Percentiles rank a stretch among this genome's conserved stretches.
These are phyloP conservation scores for Sugiyamaella smithiae DNA, from an alignment of 805 yeast genomes.

Conservation along the genomic window DNA sequence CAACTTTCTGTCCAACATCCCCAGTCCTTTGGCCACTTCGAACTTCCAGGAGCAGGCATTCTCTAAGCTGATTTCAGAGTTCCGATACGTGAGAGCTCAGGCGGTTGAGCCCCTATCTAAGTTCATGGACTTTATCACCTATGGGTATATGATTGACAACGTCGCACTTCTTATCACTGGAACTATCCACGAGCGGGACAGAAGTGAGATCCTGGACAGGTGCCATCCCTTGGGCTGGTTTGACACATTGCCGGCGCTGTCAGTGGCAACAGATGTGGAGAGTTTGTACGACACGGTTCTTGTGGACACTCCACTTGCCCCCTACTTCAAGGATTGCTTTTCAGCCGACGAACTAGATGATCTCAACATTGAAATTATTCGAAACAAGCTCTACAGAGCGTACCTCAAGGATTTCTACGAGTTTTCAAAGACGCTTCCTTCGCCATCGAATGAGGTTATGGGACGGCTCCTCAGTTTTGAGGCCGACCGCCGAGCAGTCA, in stretches of 20 bases:
- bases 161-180: constrained; percentile 96
- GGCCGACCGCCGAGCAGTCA: constrained; percentile 92
- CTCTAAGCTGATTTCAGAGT: constrained; percentile 73
- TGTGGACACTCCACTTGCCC: constrained; percentile 96
- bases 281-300: constrained; percentile 89
- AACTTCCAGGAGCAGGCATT: constrained; percentile 79
- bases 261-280: constrained; percentile 93
- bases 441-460: constrained; percentile 85
- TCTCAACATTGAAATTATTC: constrained; percentile 88
- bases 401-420: constrained; percentile 82
- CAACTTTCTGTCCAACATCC: constrained; percentile 76
- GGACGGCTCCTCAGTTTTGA: constrained; percentile 74
- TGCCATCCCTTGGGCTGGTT: constrained; percentile 99
- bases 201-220: constrained; percentile 78
- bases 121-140: constrained; percentile 89
- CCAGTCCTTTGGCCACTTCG: constrained; percentile 80
- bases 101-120: constrained; percentile 74
- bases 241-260: constrained; percentile 91
- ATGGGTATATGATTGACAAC: constrained; percentile 98
- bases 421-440: constrained; percentile 62
- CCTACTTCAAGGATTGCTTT: constrained; percentile 88
- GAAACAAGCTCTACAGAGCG: constrained; percentile 89
- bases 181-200: constrained; percentile 91
- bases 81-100: constrained; percentile 79
- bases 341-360: constrained; percentile 86